Conservation (phyloP, 2,329 filamentous ascomycete species). For the Penicillium sp. region DNA sequence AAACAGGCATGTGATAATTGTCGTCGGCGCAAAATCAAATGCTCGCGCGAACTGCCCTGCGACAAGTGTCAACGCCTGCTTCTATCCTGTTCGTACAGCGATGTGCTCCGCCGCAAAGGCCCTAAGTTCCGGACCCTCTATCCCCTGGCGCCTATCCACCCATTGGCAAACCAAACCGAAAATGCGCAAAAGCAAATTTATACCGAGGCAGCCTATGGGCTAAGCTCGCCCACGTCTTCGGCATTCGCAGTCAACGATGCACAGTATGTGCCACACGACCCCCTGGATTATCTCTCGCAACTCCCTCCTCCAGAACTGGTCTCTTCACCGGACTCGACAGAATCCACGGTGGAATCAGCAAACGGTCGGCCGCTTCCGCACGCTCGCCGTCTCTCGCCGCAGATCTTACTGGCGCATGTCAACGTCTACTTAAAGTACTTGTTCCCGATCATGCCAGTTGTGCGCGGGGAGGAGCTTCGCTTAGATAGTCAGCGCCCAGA, state of each 20-base stretch:
- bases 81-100: slow-evolving; percentile 39
- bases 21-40: slow-evolving; percentile 43
- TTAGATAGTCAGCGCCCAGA: slow-evolving; percentile 52
- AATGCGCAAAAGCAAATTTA: slow-evolving; percentile 13
- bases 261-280: slow-evolving; percentile 23
- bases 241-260: slow-evolving; percentile 23
- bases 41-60: slow-evolving; percentile 39
- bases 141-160: slow-evolving; percentile 36
- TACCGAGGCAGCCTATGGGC: slow-evolving; percentile 18
- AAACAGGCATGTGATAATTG: slow-evolving; percentile 43
- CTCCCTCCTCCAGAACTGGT: slow-evolving; percentile 31
- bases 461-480: slow-evolving; percentile 35
- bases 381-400: slow-evolving; percentile 29
- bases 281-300: slow-evolving; percentile 27
- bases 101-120: slow-evolving; percentile 37
- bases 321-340: slow-evolving; percentile 34
- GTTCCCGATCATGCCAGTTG: slow-evolving; percentile 44
- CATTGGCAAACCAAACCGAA: slow-evolving; percentile 24
- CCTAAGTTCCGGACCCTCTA: slow-evolving; percentile 40
- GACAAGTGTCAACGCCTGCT: slow-evolving; percentile 39
- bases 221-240: slow-evolving; percentile 28
- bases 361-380: slow-evolving; percentile 15
- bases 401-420: slow-evolving; percentile 37
- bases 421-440: slow-evolving; percentile 43
- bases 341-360: slow-evolving; percentile 29